A percentile compares a stretch with the other conserved stretches of the same genome.
These are phyloP conservation scores for Poteriospumella lacustris DNA, from an alignment of 108 stramenopile genomes.

Conservation along the genomic window DNA sequence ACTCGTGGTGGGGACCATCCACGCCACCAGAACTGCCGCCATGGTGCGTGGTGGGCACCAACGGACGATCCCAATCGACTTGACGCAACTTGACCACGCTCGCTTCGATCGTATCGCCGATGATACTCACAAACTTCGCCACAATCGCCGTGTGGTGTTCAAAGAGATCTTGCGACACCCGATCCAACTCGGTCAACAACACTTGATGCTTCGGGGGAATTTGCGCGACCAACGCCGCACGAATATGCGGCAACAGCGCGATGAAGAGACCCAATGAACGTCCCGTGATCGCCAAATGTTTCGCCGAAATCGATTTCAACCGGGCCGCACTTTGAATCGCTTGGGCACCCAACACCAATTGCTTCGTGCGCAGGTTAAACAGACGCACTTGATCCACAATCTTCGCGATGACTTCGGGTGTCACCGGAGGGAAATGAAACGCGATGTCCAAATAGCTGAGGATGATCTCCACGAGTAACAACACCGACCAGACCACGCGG, in stretches of 20 bases:
- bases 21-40: no score
- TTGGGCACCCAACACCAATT: conserved; percentile 26
- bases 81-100: conserved; percentile 61
- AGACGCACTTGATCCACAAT: background rate
- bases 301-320: conserved; percentile 16
- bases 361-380: background rate
- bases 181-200: conserved; percentile 78
- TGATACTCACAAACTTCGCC: conserved; percentile 88
- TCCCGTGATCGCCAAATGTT: conserved; percentile 14
- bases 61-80: conserved; percentile 57
- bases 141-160: conserved; percentile 87
- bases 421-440: conserved; percentile 19
- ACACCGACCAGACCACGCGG: background rate
- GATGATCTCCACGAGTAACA: background rate
- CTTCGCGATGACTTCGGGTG: conserved; percentile 6
- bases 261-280: conserved; percentile 60
- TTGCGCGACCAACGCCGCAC: conserved; percentile 83
- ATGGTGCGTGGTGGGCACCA: no score
- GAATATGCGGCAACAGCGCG: conserved; percentile 76
- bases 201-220: conserved; percentile 80
- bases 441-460: conserved; percentile 11
- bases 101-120: conserved; percentile 81
- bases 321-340: conserved; percentile 28
- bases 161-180: conserved; percentile 72
- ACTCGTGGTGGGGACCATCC: no score